Base-by-base conservation (phyloP, 2,329 filamentous ascomycete genomes). In the Sporothrix brasiliensis region DNA sequence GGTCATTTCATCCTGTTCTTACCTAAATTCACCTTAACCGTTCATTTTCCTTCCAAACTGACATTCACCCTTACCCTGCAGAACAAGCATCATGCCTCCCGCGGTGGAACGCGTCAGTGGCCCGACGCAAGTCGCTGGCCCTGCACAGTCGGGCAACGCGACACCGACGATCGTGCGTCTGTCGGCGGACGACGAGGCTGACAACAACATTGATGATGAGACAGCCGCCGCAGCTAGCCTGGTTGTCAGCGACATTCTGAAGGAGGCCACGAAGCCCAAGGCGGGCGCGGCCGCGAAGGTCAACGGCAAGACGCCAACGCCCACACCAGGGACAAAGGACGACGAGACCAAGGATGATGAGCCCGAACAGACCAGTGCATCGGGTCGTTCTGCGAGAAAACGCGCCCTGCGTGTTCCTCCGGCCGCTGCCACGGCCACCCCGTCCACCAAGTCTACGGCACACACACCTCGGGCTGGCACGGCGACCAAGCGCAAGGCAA, bases 401-500 rank as follows among this genome's bases (percentile, higher is more conserved):
- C 67, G 67, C 41, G 34, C 5, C 3, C 16, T 27, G 53, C 67
- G 41, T 30, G 44, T 16, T 21, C 65, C 65, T 21, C 19, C 49
- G 44, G 16, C 49, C 1, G 44, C 69, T 10, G 16, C 65, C 2
- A 16, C 34, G 5, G 34, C 47, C 16, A 68, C 66, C 6, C 66
- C 50, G 3, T 9, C 50, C 13, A 16, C 21, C 19, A 68, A 65
- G 54, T 21, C 66, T 4, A 54, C 68, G 3, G 49, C 68, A 1
- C 67, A 58, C 4, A 69, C 63, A 11, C 71, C 70, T 14, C 71
- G 72, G 11, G 67, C 34, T n/a, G 39, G 53, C 16, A 67, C 65
- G 1, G 41, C 54, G 4, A 52, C 30, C 52, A 78, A 77, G 75
- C 76, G 76, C 70, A 77, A 75, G 73, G 73, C 75, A 27, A 69